A percentile compares a stretch with the other conserved stretches of the same genome.
phyloP scores from a whole-genome alignment of 202 grass and related monocot species.

The Thinopyrum obtusiflorum region DNA sequence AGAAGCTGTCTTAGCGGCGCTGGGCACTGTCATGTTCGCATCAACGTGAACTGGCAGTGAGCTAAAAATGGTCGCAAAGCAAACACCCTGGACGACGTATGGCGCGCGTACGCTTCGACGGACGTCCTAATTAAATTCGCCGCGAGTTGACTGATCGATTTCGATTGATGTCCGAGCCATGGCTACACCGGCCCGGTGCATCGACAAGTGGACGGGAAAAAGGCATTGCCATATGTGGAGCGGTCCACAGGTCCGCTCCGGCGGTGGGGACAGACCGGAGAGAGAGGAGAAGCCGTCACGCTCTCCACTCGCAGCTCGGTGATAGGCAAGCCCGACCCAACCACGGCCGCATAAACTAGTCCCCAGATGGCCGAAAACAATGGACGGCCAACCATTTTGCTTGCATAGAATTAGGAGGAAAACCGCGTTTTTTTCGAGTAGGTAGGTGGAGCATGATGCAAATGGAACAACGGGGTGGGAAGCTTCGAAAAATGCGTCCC shows the following conservation, averaged over 20 bases:
- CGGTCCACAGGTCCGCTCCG: not conserved
- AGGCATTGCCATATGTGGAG: not conserved
- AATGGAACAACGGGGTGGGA: not conserved
- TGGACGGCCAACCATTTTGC: not conserved
- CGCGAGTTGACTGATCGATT: not conserved
- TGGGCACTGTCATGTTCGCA: not conserved
- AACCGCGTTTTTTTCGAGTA: not conserved
- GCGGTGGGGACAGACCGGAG: not conserved
- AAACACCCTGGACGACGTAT: not conserved
- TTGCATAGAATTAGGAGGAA: not conserved
- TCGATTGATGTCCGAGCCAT: not conserved
- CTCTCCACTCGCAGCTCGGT: not conserved
- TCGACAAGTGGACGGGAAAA: not conserved
- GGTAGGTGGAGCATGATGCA: not conserved
- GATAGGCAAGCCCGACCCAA: not conserved
- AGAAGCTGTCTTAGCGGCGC: too few species aligned
- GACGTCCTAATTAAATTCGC: not conserved
- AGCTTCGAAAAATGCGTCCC: constrained; percentile 18
- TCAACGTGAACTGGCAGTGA: not conserved
- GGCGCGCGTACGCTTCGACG: not conserved
- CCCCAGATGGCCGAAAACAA: not conserved
- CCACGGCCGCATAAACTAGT: not conserved
- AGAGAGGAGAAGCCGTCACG: not conserved
- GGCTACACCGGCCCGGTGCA: too few species aligned
- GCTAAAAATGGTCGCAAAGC: not conserved